Percentiles rank a stretch among this genome's conserved stretches.
Evolutionary conservation across 345 rosid genomes (phyloP).

Genomic region (Pugionium cornutum): DNA sequence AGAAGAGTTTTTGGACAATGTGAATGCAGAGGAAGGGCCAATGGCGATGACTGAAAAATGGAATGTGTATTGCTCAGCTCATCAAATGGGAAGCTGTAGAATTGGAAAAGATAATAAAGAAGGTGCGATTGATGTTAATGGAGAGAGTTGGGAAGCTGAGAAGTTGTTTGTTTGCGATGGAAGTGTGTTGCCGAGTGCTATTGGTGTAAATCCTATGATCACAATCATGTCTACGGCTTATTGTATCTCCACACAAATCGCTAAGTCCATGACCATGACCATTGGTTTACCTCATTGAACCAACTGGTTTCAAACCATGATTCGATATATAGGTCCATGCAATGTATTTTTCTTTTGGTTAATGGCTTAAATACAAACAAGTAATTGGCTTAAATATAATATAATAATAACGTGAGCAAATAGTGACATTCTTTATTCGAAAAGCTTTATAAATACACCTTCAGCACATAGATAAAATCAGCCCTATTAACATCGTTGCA

Average conservation of each 20-base stretch:
- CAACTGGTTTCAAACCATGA: background rate
- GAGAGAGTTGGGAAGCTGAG: constrained; percentile 67
- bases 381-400: too few relatives aligned
- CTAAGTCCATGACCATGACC: constrained; percentile 34
- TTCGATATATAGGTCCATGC: too few relatives aligned
- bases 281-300: constrained; percentile 4
- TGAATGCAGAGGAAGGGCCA: constrained; percentile 41
- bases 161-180: constrained; percentile 58
- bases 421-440: too few relatives aligned
- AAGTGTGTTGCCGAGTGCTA: constrained; percentile 59
- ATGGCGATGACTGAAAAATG: constrained; percentile 41
- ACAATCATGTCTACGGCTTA: constrained; percentile 69
- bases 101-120: constrained; percentile 51
- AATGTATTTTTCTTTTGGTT: too few relatives aligned
- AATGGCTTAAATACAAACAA: too few relatives aligned
- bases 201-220: constrained; percentile 76
- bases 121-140: constrained; percentile 58
- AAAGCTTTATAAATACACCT: too few relatives aligned
- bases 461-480: too few relatives aligned
- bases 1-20: constrained; percentile 50
- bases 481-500: too few relatives aligned
- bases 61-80: constrained; percentile 49
- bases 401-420: too few relatives aligned
- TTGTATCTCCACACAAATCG: constrained; percentile 55
- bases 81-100: constrained; percentile 72